These are phyloP conservation scores for Entoloma clypeatum DNA, from an alignment of 1,284 basidiomycete species.

Conservation along the genomic window DNA sequence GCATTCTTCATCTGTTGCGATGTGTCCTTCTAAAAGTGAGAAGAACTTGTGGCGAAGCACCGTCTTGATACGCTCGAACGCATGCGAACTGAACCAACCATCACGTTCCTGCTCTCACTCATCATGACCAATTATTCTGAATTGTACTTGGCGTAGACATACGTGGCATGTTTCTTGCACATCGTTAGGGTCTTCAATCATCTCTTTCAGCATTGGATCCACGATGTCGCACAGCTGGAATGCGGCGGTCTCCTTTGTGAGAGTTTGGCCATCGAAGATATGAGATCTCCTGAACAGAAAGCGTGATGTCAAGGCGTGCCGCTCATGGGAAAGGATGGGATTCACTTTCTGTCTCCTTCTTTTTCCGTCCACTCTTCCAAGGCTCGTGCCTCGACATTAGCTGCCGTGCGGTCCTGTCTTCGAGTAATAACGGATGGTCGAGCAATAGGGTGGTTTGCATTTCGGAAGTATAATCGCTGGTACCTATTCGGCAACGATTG, in stretches of 20 bases:
- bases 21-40: constrained; percentile 71
- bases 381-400: constrained; percentile 34
- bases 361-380: constrained; percentile 39
- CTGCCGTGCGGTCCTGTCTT: constrained; percentile 53
- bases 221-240: constrained; percentile 92
- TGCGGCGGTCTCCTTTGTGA: constrained; percentile 80
- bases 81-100: constrained; percentile 79
- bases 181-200: constrained; percentile 72
- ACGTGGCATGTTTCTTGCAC: constrained; percentile 72
- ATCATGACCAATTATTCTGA: neutral
- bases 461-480: constrained; percentile 82
- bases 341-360: constrained; percentile 36
- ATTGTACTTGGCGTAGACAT: constrained; percentile 25
- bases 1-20: constrained; percentile 70
- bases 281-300: constrained; percentile 56
- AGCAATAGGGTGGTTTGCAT: constrained; percentile 73
- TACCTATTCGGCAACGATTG: constrained; percentile 44
- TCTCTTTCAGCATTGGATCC: constrained; percentile 75
- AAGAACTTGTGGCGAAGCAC: constrained; percentile 87
- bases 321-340: constrained; percentile 7
- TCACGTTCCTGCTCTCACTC: constrained; percentile 57
- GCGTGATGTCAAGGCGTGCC: neutral
- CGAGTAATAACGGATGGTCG: constrained; percentile 66
- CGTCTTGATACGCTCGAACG: constrained; percentile 78
- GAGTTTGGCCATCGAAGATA: constrained; percentile 82